Evolutionary conservation across 2,329 filamentous ascomycete species (phyloP).

Genomic region (Lachnellula willkommii): DNA sequence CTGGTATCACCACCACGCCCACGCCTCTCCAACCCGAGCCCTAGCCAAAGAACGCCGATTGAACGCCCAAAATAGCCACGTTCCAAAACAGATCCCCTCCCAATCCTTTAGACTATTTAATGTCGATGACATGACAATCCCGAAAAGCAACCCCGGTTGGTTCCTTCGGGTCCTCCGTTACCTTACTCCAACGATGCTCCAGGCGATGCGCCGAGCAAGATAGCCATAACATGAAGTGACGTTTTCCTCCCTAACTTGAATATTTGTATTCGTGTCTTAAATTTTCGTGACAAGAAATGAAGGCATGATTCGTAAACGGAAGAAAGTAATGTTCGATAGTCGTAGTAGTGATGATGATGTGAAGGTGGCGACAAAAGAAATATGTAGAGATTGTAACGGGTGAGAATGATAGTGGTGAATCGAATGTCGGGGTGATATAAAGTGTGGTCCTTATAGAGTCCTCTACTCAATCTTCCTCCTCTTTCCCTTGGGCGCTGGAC

Average conservation of each 20-base stretch:
- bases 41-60: slow-evolving; percentile 16
- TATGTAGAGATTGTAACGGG: not conserved
- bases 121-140: slow-evolving; percentile 11
- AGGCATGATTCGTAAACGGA: slow-evolving; percentile 25
- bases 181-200: slow-evolving; percentile 27
- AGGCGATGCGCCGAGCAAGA: slow-evolving; percentile 27
- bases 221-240: slow-evolving; percentile 16
- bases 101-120: slow-evolving; percentile 12
- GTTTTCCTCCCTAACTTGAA: slow-evolving; percentile 18
- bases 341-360: not conserved
- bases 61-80: slow-evolving; percentile 13
- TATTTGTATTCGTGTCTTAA: slow-evolving; percentile 7
- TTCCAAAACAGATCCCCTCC: slow-evolving; percentile 8
- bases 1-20: slow-evolving; percentile 22
- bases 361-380: slow-evolving; percentile 11
- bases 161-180: slow-evolving; percentile 10
- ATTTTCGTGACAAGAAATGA: slow-evolving; percentile 26
- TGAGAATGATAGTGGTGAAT: slow-evolving; percentile 5
- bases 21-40: slow-evolving; percentile 16
- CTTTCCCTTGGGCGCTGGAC: slow-evolving; percentile 88
- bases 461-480: slow-evolving; percentile 64
- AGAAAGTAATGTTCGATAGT: not conserved
- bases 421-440: not conserved
- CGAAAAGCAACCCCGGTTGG: slow-evolving; percentile 16
- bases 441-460: not conserved